phyloP scores from a whole-genome alignment of 768 basidiomycete genomes.

The Mrakia gelida region DNA sequence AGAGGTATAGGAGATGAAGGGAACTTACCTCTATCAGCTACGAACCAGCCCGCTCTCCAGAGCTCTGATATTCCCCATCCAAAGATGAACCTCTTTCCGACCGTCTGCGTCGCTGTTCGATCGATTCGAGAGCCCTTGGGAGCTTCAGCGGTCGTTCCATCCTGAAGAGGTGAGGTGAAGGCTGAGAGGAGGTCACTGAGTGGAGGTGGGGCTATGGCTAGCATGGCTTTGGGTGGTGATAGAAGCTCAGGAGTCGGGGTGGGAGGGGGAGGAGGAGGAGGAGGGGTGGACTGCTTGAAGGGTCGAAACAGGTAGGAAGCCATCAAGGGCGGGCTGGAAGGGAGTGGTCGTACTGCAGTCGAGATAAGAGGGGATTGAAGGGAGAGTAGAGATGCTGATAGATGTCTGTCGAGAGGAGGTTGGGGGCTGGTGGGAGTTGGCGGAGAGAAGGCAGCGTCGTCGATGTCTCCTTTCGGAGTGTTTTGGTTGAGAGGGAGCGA shows the following conservation, averaged over 20 bases:
- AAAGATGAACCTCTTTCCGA: constrained; percentile 8
- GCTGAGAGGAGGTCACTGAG: neutral
- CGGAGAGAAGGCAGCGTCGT: too few relatives aligned
- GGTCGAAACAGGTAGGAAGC: neutral
- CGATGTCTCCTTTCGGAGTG: too few relatives aligned
- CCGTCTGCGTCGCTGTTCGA: neutral
- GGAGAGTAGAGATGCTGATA: neutral
- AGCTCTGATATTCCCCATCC: constrained; percentile 33
- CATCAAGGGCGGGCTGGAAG: neutral
- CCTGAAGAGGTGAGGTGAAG: neutral
- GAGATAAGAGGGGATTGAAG: neutral
- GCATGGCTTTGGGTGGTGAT: neutral
- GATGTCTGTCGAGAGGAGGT: neutral
- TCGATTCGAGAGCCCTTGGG: constrained; percentile 10
- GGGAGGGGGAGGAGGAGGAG: neutral
- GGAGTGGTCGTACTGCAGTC: neutral
- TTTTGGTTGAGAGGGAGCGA: too few relatives aligned
- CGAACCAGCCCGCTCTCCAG: constrained; percentile 35
- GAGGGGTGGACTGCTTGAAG: neutral
- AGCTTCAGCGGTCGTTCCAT: neutral
- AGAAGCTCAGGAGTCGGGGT: neutral
- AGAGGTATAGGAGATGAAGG: neutral
- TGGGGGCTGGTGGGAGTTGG: neutral
- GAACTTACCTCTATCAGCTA: constrained; percentile 38
- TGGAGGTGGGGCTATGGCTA: neutral